A percentile compares a stretch with the other conserved stretches of the same genome.
Evolutionary conservation across 2,329 filamentous ascomycete genomes (phyloP).

Genomic region (Exophiala sp.): DNA sequence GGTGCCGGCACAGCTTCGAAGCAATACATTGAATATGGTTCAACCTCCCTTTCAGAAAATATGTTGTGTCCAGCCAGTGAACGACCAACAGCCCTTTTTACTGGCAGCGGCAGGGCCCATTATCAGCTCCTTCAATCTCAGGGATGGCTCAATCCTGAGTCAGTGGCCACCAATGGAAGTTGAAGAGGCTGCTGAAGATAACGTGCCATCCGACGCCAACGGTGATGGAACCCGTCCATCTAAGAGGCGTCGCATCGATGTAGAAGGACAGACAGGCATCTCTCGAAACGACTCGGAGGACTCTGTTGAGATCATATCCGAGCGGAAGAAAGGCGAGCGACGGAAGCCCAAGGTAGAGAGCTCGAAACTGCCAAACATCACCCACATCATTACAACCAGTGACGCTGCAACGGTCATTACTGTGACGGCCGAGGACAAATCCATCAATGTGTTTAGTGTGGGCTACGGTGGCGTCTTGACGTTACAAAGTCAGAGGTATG

Average conservation of each 20-base stretch:
- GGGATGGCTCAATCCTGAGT: slow-evolving; percentile 57
- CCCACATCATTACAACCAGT: slow-evolving; percentile 61
- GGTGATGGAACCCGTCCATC: slow-evolving; percentile 37
- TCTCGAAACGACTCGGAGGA: slow-evolving; percentile 23
- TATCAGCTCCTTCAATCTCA: slow-evolving; percentile 64
- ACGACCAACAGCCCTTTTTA: slow-evolving; percentile 48
- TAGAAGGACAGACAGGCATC: slow-evolving; percentile 18
- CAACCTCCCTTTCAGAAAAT: slow-evolving; percentile 64
- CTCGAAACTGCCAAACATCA: slow-evolving; percentile 54
- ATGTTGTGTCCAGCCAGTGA: slow-evolving; percentile 35
- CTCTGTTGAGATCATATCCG: slow-evolving; percentile 29
- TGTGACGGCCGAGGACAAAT: slow-evolving; percentile 88
- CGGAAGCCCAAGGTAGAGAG: slow-evolving; percentile 23
- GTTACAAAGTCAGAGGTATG: slow-evolving; percentile 69
- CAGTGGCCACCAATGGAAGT: slow-evolving; percentile 51
- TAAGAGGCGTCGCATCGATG: slow-evolving; percentile 42
- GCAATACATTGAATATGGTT: slow-evolving; percentile 28
- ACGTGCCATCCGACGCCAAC: slow-evolving; percentile 29
- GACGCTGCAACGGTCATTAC: slow-evolving; percentile 68
- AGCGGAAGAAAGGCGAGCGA: slow-evolving; percentile 27
- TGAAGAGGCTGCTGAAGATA: slow-evolving; percentile 31
- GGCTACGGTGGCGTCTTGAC: slow-evolving; percentile 55
- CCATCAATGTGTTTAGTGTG: slow-evolving; percentile 75
- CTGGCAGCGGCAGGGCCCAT: slow-evolving; percentile 71
- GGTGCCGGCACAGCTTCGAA: background rate